These are phyloP conservation scores for Rhodotorula taiwanensis DNA, from an alignment of 768 basidiomycete genomes.

Conservation along the genomic window DNA sequence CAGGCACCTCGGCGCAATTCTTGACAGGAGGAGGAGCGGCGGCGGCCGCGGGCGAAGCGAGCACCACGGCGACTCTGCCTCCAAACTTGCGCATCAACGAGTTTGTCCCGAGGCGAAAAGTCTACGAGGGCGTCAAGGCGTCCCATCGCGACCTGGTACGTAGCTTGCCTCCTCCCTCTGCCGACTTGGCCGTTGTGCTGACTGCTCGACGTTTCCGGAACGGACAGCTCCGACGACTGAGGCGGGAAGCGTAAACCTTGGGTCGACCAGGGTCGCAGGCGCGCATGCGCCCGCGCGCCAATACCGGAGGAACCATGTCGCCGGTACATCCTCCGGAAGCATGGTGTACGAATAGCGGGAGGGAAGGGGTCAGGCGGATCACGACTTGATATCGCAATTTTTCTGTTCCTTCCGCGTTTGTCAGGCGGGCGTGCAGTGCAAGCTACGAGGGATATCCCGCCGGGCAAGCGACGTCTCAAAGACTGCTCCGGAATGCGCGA, in stretches of 20 bases:
- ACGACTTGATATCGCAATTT: too few species aligned
- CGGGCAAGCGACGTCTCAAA: too few species aligned
- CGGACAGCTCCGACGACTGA: conserved; percentile 10
- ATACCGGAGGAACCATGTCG: too few species aligned
- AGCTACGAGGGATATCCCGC: too few species aligned
- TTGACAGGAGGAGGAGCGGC: background rate
- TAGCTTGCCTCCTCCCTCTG: background rate
- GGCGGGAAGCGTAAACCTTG: conserved; percentile 3
- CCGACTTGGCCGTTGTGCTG: background rate
- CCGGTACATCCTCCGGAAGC: too few species aligned
- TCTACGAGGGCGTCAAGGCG: conserved; percentile 16
- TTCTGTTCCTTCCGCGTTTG: too few species aligned
- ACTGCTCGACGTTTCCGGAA: background rate
- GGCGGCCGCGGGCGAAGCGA: background rate
- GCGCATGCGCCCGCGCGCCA: too few species aligned
- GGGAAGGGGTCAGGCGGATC: too few species aligned
- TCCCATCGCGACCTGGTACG: conserved; percentile 20
- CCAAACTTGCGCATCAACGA: conserved; percentile 22
- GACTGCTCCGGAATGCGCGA: too few species aligned
- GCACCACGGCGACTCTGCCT: background rate
- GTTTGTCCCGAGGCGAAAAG: conserved; percentile 4
- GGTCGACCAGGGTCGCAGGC: too few species aligned
- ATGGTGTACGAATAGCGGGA: too few species aligned
- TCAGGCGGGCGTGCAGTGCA: too few species aligned
- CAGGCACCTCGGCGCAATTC: background rate